Conservation (phyloP, 1,139 yeast genomes). For the Nakaseomyces sp. region DNA sequence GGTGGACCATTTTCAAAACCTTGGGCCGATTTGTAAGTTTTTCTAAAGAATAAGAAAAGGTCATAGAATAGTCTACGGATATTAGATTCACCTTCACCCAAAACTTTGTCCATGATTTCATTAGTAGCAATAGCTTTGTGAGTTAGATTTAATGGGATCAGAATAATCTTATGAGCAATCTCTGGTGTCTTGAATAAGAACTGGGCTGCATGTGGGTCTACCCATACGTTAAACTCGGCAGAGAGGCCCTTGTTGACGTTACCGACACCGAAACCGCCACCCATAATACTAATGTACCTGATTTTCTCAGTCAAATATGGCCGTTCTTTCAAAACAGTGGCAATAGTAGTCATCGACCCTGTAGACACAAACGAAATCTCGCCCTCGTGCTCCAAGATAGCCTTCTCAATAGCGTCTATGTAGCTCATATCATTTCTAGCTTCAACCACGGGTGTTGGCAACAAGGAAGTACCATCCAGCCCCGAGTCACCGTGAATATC, state of each 20-base stretch:
- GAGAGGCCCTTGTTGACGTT: conserved; percentile 41
- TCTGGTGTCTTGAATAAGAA: conserved; percentile 41
- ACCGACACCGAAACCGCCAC: conserved; percentile 48
- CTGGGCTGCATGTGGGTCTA: conserved; percentile 71
- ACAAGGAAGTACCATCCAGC: conserved; percentile 57
- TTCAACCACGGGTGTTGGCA: conserved; percentile 40
- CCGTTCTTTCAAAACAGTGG: conserved; percentile 41
- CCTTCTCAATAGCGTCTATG: conserved; percentile 48
- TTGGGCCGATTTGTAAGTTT: conserved; percentile 38
- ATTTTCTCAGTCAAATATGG: conserved; percentile 46
- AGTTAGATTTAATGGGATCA: conserved; percentile 65
- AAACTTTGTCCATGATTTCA: conserved; percentile 35
- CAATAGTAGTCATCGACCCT: conserved; percentile 67
- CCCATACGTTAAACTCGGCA: conserved; percentile 73
- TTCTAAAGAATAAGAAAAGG: conserved; percentile 48
- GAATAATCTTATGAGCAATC: conserved; percentile 41
- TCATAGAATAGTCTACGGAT: conserved; percentile 49
- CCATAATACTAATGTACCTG: conserved; percentile 58
- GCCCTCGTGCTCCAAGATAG: conserved; percentile 38
- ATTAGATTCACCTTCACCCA: conserved; percentile 30
- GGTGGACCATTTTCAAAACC: conserved; percentile 58
- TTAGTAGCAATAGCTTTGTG: conserved; percentile 56
- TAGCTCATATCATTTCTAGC: conserved; percentile 32
- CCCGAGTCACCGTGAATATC: conserved; percentile 71
- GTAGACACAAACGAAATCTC: conserved; percentile 54